A percentile compares a stretch with the other conserved stretches of the same genome.
phyloP scores from a whole-genome alignment of 306 rosid species.

The Cicer chorassanicum region DNA sequence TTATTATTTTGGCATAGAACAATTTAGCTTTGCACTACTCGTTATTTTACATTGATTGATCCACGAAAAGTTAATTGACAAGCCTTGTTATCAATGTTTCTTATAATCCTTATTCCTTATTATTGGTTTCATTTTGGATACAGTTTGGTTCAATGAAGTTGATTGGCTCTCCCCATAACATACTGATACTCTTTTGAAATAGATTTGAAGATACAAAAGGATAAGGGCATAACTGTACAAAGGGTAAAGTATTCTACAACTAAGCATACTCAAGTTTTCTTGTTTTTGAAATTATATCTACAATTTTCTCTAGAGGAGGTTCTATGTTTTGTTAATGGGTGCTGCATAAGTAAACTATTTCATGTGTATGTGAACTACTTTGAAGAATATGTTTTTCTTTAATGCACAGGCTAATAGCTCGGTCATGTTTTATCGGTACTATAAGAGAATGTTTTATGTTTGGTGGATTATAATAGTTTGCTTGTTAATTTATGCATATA shows the following conservation, averaged over 20 bases:
- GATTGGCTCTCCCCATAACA: too few species aligned
- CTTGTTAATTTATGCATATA: too few species aligned
- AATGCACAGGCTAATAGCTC: not conserved
- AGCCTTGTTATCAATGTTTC: too few species aligned
- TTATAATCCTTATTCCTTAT: too few species aligned
- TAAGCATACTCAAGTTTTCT: slow-evolving; percentile 5
- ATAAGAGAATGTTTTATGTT: not conserved
- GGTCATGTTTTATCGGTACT: not conserved
- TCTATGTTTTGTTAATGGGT: slow-evolving; percentile 37
- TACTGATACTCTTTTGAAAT: slow-evolving; percentile 31
- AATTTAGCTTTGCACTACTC: too few species aligned
- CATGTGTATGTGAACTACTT: too few species aligned
- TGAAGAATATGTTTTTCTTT: slow-evolving; percentile 8
- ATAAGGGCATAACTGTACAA: slow-evolving; percentile 76
- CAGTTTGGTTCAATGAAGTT: too few species aligned
- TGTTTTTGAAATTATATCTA: slow-evolving; percentile 13
- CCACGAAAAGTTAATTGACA: too few species aligned
- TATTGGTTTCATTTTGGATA: too few species aligned
- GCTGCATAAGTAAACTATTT: slow-evolving; percentile 30
- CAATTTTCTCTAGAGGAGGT: slow-evolving; percentile 22
- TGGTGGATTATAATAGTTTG: too few species aligned
- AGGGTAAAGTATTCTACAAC: slow-evolving; percentile 51
- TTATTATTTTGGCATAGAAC: too few species aligned
- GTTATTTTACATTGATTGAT: too few species aligned
- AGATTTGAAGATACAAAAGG: slow-evolving; percentile 65